Conservation (phyloP, 1,284 basidiomycete genomes). For the Boletus semigastroideus region DNA sequence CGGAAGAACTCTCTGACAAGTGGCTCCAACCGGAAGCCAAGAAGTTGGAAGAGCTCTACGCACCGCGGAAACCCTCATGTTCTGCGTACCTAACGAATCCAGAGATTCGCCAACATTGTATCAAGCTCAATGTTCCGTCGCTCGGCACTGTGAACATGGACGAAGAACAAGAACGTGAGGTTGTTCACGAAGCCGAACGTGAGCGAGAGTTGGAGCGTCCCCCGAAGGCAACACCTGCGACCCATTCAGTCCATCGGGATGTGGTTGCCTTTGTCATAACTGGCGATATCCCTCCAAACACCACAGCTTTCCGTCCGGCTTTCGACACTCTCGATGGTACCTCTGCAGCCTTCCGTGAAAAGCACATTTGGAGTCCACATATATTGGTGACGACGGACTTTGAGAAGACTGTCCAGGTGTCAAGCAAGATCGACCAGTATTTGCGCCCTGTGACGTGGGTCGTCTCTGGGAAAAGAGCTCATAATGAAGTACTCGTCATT, state of each 20-base stretch:
- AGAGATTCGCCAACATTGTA: slow-evolving; percentile 30
- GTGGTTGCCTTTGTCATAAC: slow-evolving; percentile 25
- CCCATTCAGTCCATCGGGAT: slow-evolving; percentile 23
- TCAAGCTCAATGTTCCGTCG: slow-evolving; percentile 28
- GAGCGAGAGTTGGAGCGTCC: slow-evolving; percentile 42
- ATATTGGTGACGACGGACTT: slow-evolving; percentile 37
- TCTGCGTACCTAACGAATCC: slow-evolving; percentile 8
- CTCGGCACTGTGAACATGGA: slow-evolving; percentile 28
- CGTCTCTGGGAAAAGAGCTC: too few relatives aligned
- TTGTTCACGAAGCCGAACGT: slow-evolving; percentile 43
- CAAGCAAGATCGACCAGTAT: too few relatives aligned
- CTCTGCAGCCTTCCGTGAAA: slow-evolving; percentile 4
- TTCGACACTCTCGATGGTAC: slow-evolving; percentile 18
- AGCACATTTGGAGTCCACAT: slow-evolving; percentile 18
- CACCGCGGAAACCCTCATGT: background rate
- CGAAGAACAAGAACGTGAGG: slow-evolving; percentile 54
- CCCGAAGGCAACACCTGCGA: slow-evolving; percentile 17
- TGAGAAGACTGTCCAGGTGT: background rate
- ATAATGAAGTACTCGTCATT: too few relatives aligned
- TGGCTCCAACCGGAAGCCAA: slow-evolving; percentile 45
- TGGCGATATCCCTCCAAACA: slow-evolving; percentile 14
- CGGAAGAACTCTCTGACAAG: slow-evolving; percentile 18
- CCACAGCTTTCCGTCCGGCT: slow-evolving; percentile 5
- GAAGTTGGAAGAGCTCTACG: slow-evolving; percentile 40
- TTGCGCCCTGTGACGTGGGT: too few relatives aligned